Percentiles rank a stretch among this genome's conserved stretches.
These are phyloP conservation scores for Colletotrichum sp. DNA, from an alignment of 2,329 filamentous ascomycete genomes.

Conservation along the genomic window DNA sequence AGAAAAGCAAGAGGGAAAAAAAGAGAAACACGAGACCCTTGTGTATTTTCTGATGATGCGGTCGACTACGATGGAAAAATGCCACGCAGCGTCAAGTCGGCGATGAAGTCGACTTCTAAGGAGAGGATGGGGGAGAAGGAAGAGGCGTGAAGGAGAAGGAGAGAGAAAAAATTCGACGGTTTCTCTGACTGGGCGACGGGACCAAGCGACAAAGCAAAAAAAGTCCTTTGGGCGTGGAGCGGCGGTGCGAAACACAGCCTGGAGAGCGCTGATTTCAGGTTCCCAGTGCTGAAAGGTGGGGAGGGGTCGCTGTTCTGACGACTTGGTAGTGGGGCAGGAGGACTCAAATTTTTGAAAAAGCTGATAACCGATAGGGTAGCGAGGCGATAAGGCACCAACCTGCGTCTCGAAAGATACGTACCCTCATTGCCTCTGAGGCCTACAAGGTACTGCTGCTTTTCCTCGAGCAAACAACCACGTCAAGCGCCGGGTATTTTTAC, in stretches of 20 bases:
- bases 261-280: constrained; percentile 1
- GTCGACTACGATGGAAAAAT: background rate
- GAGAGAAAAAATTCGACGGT: constrained; percentile 8
- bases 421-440: background rate
- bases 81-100: constrained; percentile 18
- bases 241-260: constrained; percentile 19
- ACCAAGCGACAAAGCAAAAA: constrained; percentile 15
- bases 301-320: constrained; percentile 6
- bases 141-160: constrained; percentile 10
- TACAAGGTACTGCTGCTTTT: background rate
- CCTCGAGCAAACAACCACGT: background rate
- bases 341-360: constrained; percentile 19
- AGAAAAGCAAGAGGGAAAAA: background rate
- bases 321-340: background rate
- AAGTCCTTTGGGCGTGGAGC: background rate
- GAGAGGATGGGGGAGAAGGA: background rate
- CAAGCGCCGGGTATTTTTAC: background rate
- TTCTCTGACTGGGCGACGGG: background rate
- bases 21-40: background rate
- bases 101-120: constrained; percentile 15
- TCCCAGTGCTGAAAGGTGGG: background rate
- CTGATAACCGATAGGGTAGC: constrained; percentile 19
- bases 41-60: background rate
- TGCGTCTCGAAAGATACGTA: background rate
- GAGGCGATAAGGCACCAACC: constrained; percentile 18